phyloP scores from a whole-genome alignment of 169 alveolate species.

The Theileria parva region DNA sequence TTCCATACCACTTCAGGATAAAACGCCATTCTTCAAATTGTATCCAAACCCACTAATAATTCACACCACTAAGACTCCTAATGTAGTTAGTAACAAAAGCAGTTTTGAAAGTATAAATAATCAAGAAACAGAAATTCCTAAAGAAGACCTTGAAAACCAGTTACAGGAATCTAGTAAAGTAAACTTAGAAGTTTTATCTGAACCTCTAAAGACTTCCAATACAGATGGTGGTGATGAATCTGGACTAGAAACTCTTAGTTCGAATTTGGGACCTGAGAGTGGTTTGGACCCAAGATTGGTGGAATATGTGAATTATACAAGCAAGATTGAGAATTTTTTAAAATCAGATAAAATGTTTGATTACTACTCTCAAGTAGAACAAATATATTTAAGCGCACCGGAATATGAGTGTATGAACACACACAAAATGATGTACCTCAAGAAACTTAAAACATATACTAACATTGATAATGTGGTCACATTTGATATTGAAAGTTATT shows the following conservation, averaged over 20 bases:
- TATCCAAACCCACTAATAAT: slow-evolving; percentile 2
- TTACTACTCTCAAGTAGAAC: background rate
- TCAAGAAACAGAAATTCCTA: background rate
- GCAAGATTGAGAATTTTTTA: background rate
- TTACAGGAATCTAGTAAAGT: background rate
- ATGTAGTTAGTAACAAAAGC: background rate
- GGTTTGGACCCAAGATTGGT: background rate
- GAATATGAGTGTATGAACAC: background rate
- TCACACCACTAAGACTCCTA: background rate
- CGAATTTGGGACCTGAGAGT: background rate
- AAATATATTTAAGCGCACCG: background rate
- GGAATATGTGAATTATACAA: slow-evolving; percentile 11
- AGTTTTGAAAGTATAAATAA: background rate
- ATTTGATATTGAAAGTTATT: slow-evolving; percentile 4
- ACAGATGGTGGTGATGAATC: background rate
- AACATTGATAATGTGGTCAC: slow-evolving; percentile 2
- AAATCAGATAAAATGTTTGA: background rate
- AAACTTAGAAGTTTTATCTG: background rate
- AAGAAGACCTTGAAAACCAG: background rate
- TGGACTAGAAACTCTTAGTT: background rate
- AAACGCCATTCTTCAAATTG: background rate
- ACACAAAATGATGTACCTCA: slow-evolving; percentile 23
- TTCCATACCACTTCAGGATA: background rate
- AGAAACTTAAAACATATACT: slow-evolving; percentile 5
- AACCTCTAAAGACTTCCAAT: background rate